Conservation (phyloP, 129 eudicot species). For the Kitagawia praeruptora region DNA sequence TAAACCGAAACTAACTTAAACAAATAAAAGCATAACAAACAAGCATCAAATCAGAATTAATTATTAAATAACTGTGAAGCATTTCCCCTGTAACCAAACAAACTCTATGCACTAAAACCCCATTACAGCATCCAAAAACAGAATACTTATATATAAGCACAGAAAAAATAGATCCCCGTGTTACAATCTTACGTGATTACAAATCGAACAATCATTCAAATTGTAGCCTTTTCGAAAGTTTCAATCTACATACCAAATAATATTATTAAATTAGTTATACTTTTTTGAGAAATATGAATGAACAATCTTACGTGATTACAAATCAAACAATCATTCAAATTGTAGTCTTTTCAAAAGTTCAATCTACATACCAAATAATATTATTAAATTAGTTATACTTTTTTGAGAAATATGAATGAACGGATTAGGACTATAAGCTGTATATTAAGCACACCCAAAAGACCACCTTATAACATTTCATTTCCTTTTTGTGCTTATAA, state of each 20-base stretch:
- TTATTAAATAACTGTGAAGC: neutral
- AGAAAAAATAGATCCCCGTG: neutral
- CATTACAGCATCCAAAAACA: neutral
- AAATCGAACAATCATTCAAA: neutral
- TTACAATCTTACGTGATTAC: no score
- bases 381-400: neutral
- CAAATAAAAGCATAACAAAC: neutral
- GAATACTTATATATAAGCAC: no score
- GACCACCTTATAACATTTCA: neutral
- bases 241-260: neutral
- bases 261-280: neutral
- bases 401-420: neutral
- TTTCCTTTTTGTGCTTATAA: no score
- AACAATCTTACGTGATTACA: no score
- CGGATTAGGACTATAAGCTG: neutral
- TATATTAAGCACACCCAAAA: neutral
- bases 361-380: neutral
- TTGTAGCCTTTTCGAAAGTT: neutral
- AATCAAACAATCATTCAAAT: neutral
- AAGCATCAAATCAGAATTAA: neutral
- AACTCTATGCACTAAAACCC: no score
- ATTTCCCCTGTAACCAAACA: neutral
- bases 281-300: neutral
- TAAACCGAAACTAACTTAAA: neutral
- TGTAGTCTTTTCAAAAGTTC: no score